Evolutionary conservation across 768 basidiomycete genomes (phyloP).

Genomic region (Leucogyrophana mollusca): DNA sequence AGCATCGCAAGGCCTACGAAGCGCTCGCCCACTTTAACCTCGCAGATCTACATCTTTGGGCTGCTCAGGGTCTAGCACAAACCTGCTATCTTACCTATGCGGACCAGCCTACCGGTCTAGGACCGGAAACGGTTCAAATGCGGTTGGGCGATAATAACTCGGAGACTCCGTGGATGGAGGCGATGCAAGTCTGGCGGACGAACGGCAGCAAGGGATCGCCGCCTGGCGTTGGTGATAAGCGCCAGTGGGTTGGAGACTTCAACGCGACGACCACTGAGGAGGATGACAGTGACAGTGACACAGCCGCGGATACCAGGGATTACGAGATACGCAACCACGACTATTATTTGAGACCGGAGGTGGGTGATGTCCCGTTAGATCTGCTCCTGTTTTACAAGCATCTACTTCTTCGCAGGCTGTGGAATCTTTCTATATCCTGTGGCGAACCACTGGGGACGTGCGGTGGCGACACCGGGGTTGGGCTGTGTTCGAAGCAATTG

Average conservation of each 20-base stretch:
- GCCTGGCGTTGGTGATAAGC: constrained; percentile 49
- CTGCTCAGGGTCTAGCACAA: constrained; percentile 71
- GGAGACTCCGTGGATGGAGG: constrained; percentile 23
- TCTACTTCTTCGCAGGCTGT: no score
- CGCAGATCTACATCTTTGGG: constrained; percentile 75
- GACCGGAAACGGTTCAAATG: constrained; percentile 55
- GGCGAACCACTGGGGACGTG: constrained; percentile 63
- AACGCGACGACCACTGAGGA: no score
- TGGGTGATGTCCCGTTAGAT: no score
- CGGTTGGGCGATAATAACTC: no score
- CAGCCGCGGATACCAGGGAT: no score
- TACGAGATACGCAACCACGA: constrained; percentile 44
- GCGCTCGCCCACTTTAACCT: constrained; percentile 50
- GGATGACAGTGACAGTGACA: no score
- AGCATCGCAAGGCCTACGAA: constrained; percentile 29
- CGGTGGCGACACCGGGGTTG: constrained; percentile 74
- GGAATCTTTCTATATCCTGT: constrained; percentile 71
- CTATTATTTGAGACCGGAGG: constrained; percentile 74
- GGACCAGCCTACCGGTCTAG: constrained; percentile 67
- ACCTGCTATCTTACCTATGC: constrained; percentile 72
- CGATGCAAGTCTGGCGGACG: constrained; percentile 47
- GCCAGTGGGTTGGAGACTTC: no score
- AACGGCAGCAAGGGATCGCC: constrained; percentile 45
- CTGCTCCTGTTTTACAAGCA: no score
- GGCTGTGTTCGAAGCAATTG: constrained; percentile 66